These are phyloP conservation scores for Colletotrichum coccodes DNA, from an alignment of 2,329 filamentous ascomycete species.

Conservation along the genomic window DNA sequence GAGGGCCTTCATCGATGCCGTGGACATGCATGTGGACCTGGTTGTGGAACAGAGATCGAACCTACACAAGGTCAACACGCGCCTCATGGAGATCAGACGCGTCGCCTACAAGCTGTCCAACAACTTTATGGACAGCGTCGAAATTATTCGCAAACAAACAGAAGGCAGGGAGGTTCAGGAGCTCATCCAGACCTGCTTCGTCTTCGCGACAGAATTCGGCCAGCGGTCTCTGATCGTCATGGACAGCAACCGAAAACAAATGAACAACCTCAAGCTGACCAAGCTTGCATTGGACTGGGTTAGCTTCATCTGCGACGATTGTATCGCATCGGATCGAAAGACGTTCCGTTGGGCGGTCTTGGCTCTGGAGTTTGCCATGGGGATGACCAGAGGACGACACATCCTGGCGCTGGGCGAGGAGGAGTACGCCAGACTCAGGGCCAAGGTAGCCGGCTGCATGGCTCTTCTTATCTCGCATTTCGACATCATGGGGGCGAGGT, in stretches of 20 bases:
- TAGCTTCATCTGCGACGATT: slow-evolving; percentile 97
- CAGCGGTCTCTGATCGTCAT: slow-evolving; percentile 95
- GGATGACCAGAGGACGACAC: slow-evolving; percentile 93
- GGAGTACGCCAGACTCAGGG: slow-evolving; percentile 84
- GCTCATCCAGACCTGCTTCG: slow-evolving; percentile 96
- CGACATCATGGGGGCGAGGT: slow-evolving; percentile 97
- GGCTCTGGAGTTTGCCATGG: slow-evolving; percentile 95
- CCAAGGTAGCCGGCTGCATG: slow-evolving; percentile 97
- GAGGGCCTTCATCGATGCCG: slow-evolving; percentile 78
- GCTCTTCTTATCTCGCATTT: slow-evolving; percentile 97
- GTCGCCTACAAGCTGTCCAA: slow-evolving; percentile 97
- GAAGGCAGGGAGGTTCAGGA: slow-evolving; percentile 89
- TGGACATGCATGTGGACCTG: slow-evolving; percentile 86
- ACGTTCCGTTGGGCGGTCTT: slow-evolving; percentile 98
- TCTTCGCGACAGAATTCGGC: slow-evolving; percentile 98
- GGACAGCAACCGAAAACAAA: slow-evolving; percentile 92
- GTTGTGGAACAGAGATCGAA: slow-evolving; percentile 94
- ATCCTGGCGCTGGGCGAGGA: slow-evolving; percentile 90
- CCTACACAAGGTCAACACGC: slow-evolving; percentile 88
- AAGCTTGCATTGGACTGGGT: slow-evolving; percentile 97
- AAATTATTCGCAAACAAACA: slow-evolving; percentile 89
- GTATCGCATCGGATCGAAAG: slow-evolving; percentile 90
- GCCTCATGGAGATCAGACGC: slow-evolving; percentile 93
- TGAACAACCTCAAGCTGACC: slow-evolving; percentile 97
- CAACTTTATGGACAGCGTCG: slow-evolving; percentile 98